Percentiles rank a stretch among this genome's conserved stretches.
These are phyloP conservation scores for Phytophthora pinifolia DNA, from an alignment of 352 stramenopile genomes.

Conservation along the genomic window DNA sequence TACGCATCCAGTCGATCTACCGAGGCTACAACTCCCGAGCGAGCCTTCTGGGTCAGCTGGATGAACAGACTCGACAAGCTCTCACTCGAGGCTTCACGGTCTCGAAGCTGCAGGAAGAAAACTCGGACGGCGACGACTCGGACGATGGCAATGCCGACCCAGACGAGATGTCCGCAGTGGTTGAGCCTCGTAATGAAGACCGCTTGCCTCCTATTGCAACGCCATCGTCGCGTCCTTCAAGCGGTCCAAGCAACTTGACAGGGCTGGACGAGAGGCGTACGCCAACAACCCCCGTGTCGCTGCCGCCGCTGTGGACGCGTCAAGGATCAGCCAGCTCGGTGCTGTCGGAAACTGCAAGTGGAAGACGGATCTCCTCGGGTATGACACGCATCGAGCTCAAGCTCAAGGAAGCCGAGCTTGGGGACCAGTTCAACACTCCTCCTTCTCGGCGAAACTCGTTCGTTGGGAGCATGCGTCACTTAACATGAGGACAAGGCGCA, in stretches of 20 bases:
- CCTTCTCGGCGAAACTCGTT: constrained; percentile 28
- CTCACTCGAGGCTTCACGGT: constrained; percentile 12
- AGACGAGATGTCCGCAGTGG: background rate
- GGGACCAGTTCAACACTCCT: constrained; percentile 42
- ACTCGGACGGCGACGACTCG: constrained; percentile 15
- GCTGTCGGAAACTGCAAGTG: constrained; percentile 16
- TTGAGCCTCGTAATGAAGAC: background rate
- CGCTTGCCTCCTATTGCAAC: constrained; percentile 23
- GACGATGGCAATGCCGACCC: constrained; percentile 1
- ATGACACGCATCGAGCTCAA: constrained; percentile 58
- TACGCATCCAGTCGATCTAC: constrained; percentile 71
- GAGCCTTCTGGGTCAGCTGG: constrained; percentile 41
- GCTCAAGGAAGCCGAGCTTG: constrained; percentile 55
- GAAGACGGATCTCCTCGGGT: constrained; percentile 18
- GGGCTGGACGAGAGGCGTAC: constrained; percentile 1
- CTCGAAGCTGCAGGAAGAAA: constrained; percentile 13
- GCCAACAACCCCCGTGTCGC: constrained; percentile 18
- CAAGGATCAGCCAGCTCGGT: constrained; percentile 22
- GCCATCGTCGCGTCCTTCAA: constrained; percentile 12
- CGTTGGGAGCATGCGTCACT: constrained; percentile 15
- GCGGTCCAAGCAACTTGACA: constrained; percentile 8
- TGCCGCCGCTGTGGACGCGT: constrained; percentile 23
- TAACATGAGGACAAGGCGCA: constrained; percentile 14
- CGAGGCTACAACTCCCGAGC: constrained; percentile 59
- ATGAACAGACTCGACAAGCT: constrained; percentile 27